These are phyloP conservation scores for Globisporangium camurandrum DNA, from an alignment of 352 stramenopile genomes.

Conservation along the genomic window DNA sequence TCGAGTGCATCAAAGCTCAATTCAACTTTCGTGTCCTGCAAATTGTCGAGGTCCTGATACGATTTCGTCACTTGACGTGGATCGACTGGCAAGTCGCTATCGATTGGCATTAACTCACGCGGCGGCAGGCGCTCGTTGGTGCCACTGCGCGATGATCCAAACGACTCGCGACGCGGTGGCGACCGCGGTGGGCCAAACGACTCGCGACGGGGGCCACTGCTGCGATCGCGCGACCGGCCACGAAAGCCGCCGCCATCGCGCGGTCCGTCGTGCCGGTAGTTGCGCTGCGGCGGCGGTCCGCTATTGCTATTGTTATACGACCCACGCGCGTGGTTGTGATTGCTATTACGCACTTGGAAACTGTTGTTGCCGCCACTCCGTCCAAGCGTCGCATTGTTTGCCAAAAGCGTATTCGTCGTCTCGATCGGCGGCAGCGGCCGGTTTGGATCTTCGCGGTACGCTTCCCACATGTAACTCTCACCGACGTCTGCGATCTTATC, in stretches of 20 bases:
- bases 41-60: slow-evolving; percentile 79
- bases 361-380: slow-evolving; percentile 29
- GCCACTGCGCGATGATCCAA: slow-evolving; percentile 11
- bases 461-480: slow-evolving; percentile 85
- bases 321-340: slow-evolving; percentile 19
- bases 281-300: slow-evolving; percentile 6
- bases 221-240: slow-evolving; percentile 43
- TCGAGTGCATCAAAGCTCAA: slow-evolving; percentile 77
- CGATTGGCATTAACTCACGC: slow-evolving; percentile 23
- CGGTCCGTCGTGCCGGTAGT: slow-evolving; percentile 49
- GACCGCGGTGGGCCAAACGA: slow-evolving; percentile 20
- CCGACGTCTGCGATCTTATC: slow-evolving; percentile 76
- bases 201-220: slow-evolving; percentile 38
- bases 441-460: slow-evolving; percentile 77
- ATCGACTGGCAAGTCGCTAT: slow-evolving; percentile 67
- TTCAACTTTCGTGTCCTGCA: slow-evolving; percentile 79
- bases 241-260: slow-evolving; percentile 34
- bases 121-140: slow-evolving; percentile 13
- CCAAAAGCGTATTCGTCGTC: slow-evolving; percentile 56
- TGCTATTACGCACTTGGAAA: slow-evolving; percentile 21
- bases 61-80: slow-evolving; percentile 75
- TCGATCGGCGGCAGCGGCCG: slow-evolving; percentile 69
- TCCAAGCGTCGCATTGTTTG: slow-evolving; percentile 48
- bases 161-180: slow-evolving; percentile 19
- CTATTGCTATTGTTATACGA: slow-evolving; percentile 15